Base-by-base conservation (phyloP, 352 stramenopile species). In the Pythium volutum region DNA sequence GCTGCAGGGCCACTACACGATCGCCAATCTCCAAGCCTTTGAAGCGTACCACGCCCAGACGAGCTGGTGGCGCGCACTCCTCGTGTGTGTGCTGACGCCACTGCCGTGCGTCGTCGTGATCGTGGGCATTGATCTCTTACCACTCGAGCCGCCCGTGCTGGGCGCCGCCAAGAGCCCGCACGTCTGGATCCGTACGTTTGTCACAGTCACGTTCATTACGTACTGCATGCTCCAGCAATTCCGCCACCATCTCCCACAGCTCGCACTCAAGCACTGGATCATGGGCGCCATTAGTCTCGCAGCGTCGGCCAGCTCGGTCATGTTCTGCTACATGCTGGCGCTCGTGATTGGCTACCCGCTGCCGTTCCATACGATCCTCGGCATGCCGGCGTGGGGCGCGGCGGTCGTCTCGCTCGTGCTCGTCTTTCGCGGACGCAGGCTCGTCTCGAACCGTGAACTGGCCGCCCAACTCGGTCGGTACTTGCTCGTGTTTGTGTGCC, bases 331-430 rank as follows among this genome's bases (percentile, higher is more conserved):
- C 23, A 20, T 12, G 5, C 41, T 52, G 49, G 25, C 59, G 4
- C 8, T 48, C n/a, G 25, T 49, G n/a, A 70, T 81, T 23, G 73
- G 62, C 2, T 79, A 75, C 26, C 72, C 70, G 11, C 15, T 81
- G 14, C 70, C 73, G 14, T 84, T 84, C 43, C 68, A 68, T 15
- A 66, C 79, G 8, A 38, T 78, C 2, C 26, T 81, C 18, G 67
- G 53, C 0, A 75, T 66, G 3, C 26, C 48, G 0, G 69, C 74
- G 23, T 70, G 64, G 18, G 64, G 69, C 38, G 56, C 67, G 27
- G 55, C 67, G 45, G 20, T 75, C 29, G 34, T 54, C 12, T 14
- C 46, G 1, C 1, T 4, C 0, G 18, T 62, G 6, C 59, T 59
- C 38, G 0, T 66, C 7, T 41, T 59, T 15, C 33, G 26, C 11